These are phyloP conservation scores for Rhexocercosporidium sp. DNA, from an alignment of 2,329 filamentous ascomycete genomes.

Conservation along the genomic window DNA sequence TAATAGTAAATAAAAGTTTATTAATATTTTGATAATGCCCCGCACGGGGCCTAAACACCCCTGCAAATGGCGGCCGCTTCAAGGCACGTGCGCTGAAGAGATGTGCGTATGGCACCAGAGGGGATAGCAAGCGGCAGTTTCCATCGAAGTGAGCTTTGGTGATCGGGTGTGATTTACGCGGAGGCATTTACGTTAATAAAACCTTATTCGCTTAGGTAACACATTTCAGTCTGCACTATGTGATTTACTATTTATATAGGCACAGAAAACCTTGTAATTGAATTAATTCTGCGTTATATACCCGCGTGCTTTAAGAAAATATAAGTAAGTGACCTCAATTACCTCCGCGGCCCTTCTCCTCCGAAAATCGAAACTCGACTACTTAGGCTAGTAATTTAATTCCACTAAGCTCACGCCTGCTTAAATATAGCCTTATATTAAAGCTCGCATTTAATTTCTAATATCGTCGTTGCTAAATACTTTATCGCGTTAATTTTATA, in stretches of 20 bases:
- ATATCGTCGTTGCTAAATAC: conserved; percentile 1
- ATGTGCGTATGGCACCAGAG: too few species aligned
- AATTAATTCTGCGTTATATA: conserved; percentile 2
- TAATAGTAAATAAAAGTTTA: not conserved
- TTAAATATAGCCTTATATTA: not conserved
- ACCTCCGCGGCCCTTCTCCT: not conserved
- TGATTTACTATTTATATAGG: not conserved
- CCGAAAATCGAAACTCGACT: not conserved
- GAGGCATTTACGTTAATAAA: not conserved
- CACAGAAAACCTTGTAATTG: not conserved
- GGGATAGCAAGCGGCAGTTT: not conserved
- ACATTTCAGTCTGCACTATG: not conserved
- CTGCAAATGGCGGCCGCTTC: not conserved
- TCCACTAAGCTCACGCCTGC: not conserved
- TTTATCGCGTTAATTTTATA: not conserved
- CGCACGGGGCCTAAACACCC: not conserved
- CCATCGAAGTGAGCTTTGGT: not conserved
- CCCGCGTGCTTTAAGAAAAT: not conserved
- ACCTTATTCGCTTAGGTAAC: not conserved
- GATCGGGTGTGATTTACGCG: not conserved
- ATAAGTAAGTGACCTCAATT: not conserved
- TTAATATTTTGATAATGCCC: not conserved
- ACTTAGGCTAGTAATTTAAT: conserved; percentile 3
- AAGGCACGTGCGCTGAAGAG: not conserved
- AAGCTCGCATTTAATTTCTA: not conserved